These are phyloP conservation scores for Graphilbum ipis-grandicollis DNA, from an alignment of 2,329 filamentous ascomycete species.

Conservation along the genomic window DNA sequence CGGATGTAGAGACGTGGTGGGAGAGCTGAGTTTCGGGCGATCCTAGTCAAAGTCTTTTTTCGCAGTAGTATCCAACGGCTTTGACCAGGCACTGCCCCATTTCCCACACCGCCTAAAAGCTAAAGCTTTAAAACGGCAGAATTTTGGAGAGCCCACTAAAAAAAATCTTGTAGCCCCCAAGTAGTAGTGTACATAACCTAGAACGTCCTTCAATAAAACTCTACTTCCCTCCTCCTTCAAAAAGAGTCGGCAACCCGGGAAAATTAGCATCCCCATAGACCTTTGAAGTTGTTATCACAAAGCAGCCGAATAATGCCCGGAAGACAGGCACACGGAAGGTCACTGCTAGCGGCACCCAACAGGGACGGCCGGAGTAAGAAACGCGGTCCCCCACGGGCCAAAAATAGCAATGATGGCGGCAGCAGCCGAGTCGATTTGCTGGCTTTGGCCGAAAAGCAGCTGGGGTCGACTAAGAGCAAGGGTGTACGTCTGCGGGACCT, in stretches of 20 bases:
- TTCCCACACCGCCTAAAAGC: neutral
- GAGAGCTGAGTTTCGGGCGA: neutral
- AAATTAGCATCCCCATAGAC: too few relatives aligned
- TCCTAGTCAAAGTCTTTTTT: too few relatives aligned
- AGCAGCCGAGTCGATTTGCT: constrained; percentile 39
- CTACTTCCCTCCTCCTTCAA: too few relatives aligned
- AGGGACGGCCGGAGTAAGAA: constrained; percentile 11
- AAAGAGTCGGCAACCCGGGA: too few relatives aligned
- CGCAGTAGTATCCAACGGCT: too few relatives aligned
- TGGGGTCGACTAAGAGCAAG: constrained; percentile 19
- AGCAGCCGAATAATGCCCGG: constrained; percentile 29
- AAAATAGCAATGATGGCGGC: too few relatives aligned
- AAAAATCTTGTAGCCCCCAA: neutral
- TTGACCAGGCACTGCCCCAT: neutral
- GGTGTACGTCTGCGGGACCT: constrained; percentile 27
- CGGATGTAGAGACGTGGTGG: neutral
- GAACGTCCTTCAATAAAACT: too few relatives aligned
- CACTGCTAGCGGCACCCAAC: constrained; percentile 20
- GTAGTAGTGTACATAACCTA: too few relatives aligned
- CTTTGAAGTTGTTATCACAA: too few relatives aligned
- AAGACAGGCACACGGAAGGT: constrained; percentile 39
- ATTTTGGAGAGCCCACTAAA: neutral
- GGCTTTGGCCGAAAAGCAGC: constrained; percentile 35
- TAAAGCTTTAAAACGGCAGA: neutral
- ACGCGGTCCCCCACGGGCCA: constrained; percentile 8